A percentile compares a stretch with the other conserved stretches of the same genome.
These are phyloP conservation scores for Colletotrichum somersetense DNA, from an alignment of 2,329 filamentous ascomycete genomes.

Conservation along the genomic window DNA sequence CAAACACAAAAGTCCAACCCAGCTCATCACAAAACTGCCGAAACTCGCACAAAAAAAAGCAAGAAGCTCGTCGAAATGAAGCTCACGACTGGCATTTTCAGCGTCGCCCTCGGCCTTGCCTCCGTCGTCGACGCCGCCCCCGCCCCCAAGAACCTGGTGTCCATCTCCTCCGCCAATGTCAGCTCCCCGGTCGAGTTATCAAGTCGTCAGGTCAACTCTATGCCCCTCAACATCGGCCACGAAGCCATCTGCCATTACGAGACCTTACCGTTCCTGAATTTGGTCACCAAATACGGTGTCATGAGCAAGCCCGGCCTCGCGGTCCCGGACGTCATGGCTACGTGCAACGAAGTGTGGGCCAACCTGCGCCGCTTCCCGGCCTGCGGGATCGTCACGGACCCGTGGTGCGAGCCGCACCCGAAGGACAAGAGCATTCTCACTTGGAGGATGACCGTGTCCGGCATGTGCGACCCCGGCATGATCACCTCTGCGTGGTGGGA, in stretches of 20 bases:
- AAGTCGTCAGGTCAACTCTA: accelerated
- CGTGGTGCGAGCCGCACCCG: neutral
- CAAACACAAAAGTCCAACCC: neutral
- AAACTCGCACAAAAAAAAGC: neutral
- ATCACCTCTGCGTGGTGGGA: neutral
- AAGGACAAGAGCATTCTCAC: neutral
- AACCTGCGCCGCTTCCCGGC: neutral
- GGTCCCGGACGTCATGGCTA: neutral
- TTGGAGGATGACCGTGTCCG: neutral
- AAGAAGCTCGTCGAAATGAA: neutral
- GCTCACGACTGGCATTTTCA: neutral
- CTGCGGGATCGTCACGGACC: neutral
- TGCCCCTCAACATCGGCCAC: no score
- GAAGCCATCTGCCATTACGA: neutral
- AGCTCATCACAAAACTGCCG: neutral
- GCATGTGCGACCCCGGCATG: neutral
- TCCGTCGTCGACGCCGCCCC: neutral
- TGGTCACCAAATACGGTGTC: neutral
- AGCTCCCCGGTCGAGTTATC: neutral
- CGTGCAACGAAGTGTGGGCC: neutral
- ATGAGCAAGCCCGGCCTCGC: neutral
- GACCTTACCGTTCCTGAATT: accelerated
- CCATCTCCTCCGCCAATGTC: neutral
- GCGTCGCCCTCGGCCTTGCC: neutral
- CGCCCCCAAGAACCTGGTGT: neutral